phyloP scores from a whole-genome alignment of 83 land plant genomes.

The Larix sibirica region DNA sequence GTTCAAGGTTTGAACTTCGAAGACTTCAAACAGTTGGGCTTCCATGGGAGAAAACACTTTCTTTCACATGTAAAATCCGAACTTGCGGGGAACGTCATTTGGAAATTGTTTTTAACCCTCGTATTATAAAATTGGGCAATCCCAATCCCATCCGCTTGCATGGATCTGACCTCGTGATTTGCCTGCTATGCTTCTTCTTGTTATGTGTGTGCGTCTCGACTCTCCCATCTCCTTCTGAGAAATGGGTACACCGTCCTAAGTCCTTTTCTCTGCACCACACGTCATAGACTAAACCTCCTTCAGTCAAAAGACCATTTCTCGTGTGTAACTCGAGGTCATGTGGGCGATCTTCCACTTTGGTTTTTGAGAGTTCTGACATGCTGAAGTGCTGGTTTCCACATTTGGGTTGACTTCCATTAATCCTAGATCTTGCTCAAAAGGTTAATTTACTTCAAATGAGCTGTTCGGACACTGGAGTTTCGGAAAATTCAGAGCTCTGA shows the following conservation, averaged over 20 bases:
- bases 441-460: not conserved
- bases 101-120: not conserved
- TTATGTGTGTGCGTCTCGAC: not conserved
- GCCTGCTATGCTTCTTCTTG: not conserved
- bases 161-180: slow-evolving; percentile 10
- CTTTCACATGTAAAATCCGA: too few species aligned
- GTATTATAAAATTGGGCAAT: not conserved
- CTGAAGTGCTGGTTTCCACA: not conserved
- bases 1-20: too few species aligned
- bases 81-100: too few species aligned
- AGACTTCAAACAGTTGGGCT: too few species aligned
- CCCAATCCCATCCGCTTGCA: not conserved
- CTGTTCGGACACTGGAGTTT: not conserved
- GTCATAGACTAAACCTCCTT: not conserved
- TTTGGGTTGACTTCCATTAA: not conserved
- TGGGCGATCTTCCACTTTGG: not conserved
- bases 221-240: not conserved
- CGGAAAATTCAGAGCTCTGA: not conserved
- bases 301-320: not conserved
- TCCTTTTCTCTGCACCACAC: not conserved
- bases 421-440: slow-evolving; percentile 1
- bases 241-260: not conserved
- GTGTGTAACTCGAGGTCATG: not conserved
- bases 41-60: too few species aligned
- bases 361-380: not conserved